These are phyloP conservation scores for Penicillium sp. DNA, from an alignment of 2,329 filamentous ascomycete genomes.

Conservation along the genomic window DNA sequence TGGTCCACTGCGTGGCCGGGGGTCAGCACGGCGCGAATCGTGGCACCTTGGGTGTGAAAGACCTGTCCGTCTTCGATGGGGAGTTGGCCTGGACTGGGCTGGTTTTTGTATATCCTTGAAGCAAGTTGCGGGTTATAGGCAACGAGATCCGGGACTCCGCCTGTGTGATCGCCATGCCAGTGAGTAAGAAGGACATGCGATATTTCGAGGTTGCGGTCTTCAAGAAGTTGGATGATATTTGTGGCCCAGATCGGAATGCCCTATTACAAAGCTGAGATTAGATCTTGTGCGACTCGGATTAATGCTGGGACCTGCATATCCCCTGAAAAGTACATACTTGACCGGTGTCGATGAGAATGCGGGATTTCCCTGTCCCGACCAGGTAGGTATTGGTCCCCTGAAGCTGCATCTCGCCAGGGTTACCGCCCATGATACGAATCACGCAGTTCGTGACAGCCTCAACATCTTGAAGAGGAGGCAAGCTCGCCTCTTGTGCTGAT, in stretches of 20 bases:
- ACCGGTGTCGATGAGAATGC: slow-evolving; percentile 45
- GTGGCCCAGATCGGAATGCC: slow-evolving; percentile 37
- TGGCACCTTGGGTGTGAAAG: slow-evolving; percentile 47
- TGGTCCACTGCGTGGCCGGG: slow-evolving; percentile 78
- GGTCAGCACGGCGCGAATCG: slow-evolving; percentile 48
- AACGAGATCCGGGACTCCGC: slow-evolving; percentile 47
- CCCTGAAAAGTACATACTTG: slow-evolving; percentile 11
- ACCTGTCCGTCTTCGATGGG: slow-evolving; percentile 43
- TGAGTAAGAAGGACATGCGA: slow-evolving; percentile 51
- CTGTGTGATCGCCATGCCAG: slow-evolving; percentile 52
- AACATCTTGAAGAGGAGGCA: slow-evolving; percentile 1
- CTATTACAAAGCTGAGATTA: slow-evolving; percentile 12
- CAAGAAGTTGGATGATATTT: not conserved
- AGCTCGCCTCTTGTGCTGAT: not conserved
- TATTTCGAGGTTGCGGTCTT: slow-evolving; percentile 33
- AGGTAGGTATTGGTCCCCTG: slow-evolving; percentile 9
- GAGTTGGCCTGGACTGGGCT: slow-evolving; percentile 34
- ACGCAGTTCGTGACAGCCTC: slow-evolving; percentile 8
- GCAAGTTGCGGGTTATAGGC: slow-evolving; percentile 32
- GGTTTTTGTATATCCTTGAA: slow-evolving; percentile 43
- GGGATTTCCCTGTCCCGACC: slow-evolving; percentile 39
- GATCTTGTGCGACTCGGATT: slow-evolving; percentile 32
- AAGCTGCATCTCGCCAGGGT: slow-evolving; percentile 10
- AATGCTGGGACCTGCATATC: not conserved
- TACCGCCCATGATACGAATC: slow-evolving; percentile 7